These are phyloP conservation scores for Themeda triandra DNA, from an alignment of 176 grass and related monocot genomes.

Conservation along the genomic window DNA sequence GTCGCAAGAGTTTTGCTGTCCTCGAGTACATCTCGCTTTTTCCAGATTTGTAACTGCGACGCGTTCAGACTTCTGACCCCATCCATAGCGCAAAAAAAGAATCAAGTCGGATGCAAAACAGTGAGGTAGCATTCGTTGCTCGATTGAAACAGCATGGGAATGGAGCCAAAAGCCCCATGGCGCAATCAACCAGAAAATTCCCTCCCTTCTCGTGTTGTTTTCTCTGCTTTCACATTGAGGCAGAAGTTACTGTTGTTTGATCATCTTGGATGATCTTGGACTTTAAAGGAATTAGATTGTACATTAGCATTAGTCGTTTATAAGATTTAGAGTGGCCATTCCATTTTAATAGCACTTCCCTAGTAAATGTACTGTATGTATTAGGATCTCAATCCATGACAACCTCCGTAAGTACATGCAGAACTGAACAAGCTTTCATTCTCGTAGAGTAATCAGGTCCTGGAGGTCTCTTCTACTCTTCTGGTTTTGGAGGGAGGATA, in stretches of 20 bases:
- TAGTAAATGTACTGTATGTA: too few relatives aligned
- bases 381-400: background rate
- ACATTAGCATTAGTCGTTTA: too few relatives aligned
- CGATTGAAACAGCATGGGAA: background rate
- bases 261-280: background rate
- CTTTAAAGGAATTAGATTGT: too few relatives aligned
- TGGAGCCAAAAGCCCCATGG: background rate
- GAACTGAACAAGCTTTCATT: background rate
- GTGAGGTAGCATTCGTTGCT: background rate
- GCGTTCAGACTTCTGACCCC: background rate
- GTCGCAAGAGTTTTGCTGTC: background rate
- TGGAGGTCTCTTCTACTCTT: background rate
- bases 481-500: background rate
- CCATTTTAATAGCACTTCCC: too few relatives aligned
- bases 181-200: background rate
- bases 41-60: background rate
- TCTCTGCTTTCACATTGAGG: conserved; percentile 3
- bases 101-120: background rate
- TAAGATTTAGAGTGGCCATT: too few relatives aligned
- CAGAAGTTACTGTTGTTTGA: background rate
- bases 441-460: background rate
- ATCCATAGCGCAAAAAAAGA: background rate
- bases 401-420: background rate
- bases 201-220: background rate
- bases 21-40: background rate